These are phyloP conservation scores for Lantana camara DNA, from an alignment of 257 asterid species.

Conservation along the genomic window DNA sequence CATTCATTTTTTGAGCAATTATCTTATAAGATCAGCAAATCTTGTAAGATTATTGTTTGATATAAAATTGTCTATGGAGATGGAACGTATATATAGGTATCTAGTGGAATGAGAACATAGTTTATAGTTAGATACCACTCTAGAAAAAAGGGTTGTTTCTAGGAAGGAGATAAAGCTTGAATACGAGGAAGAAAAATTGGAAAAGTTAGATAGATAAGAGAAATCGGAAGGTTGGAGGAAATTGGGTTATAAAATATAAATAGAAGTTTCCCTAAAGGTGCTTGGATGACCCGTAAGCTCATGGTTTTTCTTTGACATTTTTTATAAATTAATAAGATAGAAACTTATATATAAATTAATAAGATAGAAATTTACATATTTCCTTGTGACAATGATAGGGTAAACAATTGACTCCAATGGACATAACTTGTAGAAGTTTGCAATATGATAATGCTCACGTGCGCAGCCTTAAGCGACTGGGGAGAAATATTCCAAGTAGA, in stretches of 20 bases:
- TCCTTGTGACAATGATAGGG: slow-evolving; percentile 7
- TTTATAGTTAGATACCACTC: not conserved
- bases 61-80: too few relatives aligned
- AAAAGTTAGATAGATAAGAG: slow-evolving; percentile 31
- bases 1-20: too few relatives aligned
- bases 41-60: too few relatives aligned
- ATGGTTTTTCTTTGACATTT: slow-evolving; percentile 25
- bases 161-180: slow-evolving; percentile 55
- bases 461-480: slow-evolving; percentile 71
- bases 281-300: slow-evolving; percentile 68
- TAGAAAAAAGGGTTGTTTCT: slow-evolving; percentile 51
- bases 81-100: slow-evolving; percentile 34
- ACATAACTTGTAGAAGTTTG: slow-evolving; percentile 12
- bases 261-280: slow-evolving; percentile 46
- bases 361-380: too few relatives aligned
- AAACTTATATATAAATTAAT: too few relatives aligned
- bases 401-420: slow-evolving; percentile 21
- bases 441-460: slow-evolving; percentile 47
- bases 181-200: slow-evolving; percentile 6
- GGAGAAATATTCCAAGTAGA: not conserved
- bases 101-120: slow-evolving; percentile 14
- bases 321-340: too few relatives aligned
- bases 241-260: slow-evolving; percentile 19
- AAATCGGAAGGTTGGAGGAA: slow-evolving; percentile 56
- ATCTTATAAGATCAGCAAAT: too few relatives aligned